Evolutionary conservation across 129 eudicot genomes (phyloP), one percentile per base, ranked within the genome.

Genomic region (Helianthus tuberosus): DNA sequence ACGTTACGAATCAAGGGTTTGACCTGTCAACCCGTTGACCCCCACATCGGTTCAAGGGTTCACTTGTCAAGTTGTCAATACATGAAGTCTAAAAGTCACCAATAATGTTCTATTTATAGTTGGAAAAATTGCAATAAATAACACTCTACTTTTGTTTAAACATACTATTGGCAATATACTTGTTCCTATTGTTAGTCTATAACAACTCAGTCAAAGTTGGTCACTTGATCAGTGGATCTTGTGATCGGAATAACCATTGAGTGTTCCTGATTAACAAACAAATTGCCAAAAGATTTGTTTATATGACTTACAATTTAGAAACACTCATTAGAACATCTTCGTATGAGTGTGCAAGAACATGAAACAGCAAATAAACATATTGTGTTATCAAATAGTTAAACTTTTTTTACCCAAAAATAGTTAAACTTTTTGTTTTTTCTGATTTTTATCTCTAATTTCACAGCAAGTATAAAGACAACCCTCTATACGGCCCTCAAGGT

Each of bases 401-500:
- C 66, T 64, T 2, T 32, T n/a, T n/a, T n/a, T n/a, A n/a, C n/a
- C n/a, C n/a, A n/a, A n/a, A n/a, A n/a, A n/a, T n/a, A n/a, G n/a
- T n/a, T n/a, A n/a, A n/a, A n/a, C n/a, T n/a, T n/a, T n/a, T 16
- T 72, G 15, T 27, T 64, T 57, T 27, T 64, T 57, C n/a, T n/a
- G 50, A 64, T 71, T 11, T 66, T 61, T 36, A 11, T 65, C 5
- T 29, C 50, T 72, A 54, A 49, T 68, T 46, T 66, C 8, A 49
- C 88, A 94, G 98, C 97, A 57, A 81, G 76, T 67, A 80, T 94
- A 69, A 94, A 90, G 82, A 72, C 53, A 12, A 91, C 93, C 43
- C 96, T 94, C 66, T 82, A 78, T 62, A 82, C 76, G 5, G 82
- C 93, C 35, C 52, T 94, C 63, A 91, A 94, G 98, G 98, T 93